Evolutionary conservation across 768 basidiomycete species (phyloP).

Genomic region (Agrocybe pediades): DNA sequence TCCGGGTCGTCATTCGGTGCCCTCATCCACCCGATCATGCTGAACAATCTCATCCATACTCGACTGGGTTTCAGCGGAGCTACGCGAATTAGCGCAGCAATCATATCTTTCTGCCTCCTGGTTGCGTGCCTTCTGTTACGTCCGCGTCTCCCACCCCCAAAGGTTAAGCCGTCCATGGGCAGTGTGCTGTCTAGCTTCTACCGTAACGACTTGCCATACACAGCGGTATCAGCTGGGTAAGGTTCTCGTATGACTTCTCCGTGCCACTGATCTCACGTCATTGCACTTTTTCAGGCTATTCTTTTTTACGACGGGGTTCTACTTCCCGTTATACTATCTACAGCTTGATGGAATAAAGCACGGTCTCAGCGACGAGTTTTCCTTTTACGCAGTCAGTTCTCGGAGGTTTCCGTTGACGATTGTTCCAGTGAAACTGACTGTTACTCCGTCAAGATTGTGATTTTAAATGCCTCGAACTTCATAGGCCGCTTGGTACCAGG

Average conservation of each 20-base stretch:
- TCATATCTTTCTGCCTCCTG: constrained; percentile 33
- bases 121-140: constrained; percentile 34
- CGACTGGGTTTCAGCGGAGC: constrained; percentile 35
- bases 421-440: neutral
- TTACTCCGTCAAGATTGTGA: neutral
- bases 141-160: constrained; percentile 31
- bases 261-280: too few species aligned
- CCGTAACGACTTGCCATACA: neutral
- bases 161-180: neutral
- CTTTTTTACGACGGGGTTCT: constrained; percentile 28
- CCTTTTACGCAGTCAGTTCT: constrained; percentile 40
- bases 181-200: neutral
- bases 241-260: too few species aligned
- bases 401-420: neutral
- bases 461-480: constrained; percentile 5
- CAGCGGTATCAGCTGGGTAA: neutral
- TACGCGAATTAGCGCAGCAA: constrained; percentile 35
- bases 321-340: constrained; percentile 39
- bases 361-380: constrained; percentile 29
- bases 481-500: constrained; percentile 6
- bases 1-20: constrained; percentile 41
- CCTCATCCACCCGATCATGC: constrained; percentile 56
- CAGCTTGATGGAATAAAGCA: constrained; percentile 38
- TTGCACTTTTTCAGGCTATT: constrained; percentile 1
- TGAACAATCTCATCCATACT: constrained; percentile 45